Percentiles rank a stretch among this genome's conserved stretches.
phyloP scores from a whole-genome alignment of 768 basidiomycete species.

The Lactarius hatsudake region DNA sequence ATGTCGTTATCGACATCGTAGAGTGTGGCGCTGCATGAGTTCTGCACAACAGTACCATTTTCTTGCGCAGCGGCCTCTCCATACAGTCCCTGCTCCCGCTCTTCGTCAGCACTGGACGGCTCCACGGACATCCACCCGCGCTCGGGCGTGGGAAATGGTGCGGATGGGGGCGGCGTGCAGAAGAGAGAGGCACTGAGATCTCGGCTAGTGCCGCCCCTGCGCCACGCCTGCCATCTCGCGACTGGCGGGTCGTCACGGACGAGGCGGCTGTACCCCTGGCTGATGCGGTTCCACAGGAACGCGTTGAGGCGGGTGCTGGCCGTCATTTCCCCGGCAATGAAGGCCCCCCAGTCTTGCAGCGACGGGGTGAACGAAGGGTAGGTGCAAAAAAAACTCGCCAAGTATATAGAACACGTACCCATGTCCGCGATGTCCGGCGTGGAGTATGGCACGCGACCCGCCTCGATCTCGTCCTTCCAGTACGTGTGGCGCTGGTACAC shows the following conservation, averaged over 20 bases:
- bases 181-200: background rate
- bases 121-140: background rate
- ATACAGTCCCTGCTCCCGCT: background rate
- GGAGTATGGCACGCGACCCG: constrained; percentile 8
- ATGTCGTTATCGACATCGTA: background rate
- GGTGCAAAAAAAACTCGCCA: background rate
- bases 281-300: constrained; percentile 21
- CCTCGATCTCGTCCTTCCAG: constrained; percentile 6
- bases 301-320: constrained; percentile 2
- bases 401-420: constrained; percentile 3
- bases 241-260: constrained; percentile 9
- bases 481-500: constrained; percentile 11
- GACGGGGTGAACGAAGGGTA: no score
- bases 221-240: constrained; percentile 17
- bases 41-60: background rate
- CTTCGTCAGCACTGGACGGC: background rate
- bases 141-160: background rate
- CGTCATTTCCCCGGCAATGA: constrained; percentile 1
- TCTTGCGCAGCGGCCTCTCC: background rate
- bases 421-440: constrained; percentile 13
- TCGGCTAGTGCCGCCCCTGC: background rate
- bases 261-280: constrained; percentile 18
- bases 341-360: constrained; percentile 12
- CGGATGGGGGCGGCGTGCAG: background rate
- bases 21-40: background rate